Conservation (phyloP, 208 protist genomes). For the Herpetomonas tarakana region DNA sequence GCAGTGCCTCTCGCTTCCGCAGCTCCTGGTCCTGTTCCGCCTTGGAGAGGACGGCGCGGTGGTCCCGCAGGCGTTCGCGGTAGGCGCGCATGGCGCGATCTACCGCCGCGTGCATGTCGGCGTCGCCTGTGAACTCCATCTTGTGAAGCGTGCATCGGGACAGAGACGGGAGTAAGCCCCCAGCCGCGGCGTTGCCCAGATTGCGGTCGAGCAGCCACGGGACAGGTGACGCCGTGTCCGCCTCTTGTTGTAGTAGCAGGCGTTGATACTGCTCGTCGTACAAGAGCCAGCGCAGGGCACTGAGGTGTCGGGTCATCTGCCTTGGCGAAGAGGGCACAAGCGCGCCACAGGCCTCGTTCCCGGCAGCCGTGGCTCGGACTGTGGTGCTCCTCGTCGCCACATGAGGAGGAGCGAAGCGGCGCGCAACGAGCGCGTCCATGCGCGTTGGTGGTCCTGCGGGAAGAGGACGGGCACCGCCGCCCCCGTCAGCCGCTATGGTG, state of each 20-base stretch:
- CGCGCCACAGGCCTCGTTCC: neutral
- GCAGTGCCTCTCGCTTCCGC: neutral
- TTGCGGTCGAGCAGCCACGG: conserved; percentile 20
- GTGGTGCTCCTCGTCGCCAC: neutral
- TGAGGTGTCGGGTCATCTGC: neutral
- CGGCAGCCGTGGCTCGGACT: neutral
- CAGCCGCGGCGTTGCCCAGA: neutral
- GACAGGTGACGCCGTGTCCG: conserved; percentile 22
- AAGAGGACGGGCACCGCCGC: neutral
- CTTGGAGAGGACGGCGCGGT: neutral
- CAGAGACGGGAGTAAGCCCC: neutral
- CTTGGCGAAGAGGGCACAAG: neutral
- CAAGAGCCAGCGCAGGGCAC: conserved; percentile 30
- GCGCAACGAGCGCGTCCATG: neutral
- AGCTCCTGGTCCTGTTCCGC: neutral
- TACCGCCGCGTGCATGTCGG: conserved; percentile 2
- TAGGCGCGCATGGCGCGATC: neutral
- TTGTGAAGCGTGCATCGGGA: neutral
- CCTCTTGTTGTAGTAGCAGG: conserved; percentile 20
- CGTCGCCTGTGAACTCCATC: conserved; percentile 1
- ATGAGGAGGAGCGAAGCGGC: neutral
- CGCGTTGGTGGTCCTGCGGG: neutral
- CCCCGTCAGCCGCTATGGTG: neutral
- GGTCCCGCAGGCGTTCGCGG: neutral
- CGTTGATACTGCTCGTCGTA: conserved; percentile 60